A percentile compares a stretch with the other conserved stretches of the same genome.
phyloP scores from a whole-genome alignment of 371 early-diverging fungal species.

The Blastocladiella emersonii region DNA sequence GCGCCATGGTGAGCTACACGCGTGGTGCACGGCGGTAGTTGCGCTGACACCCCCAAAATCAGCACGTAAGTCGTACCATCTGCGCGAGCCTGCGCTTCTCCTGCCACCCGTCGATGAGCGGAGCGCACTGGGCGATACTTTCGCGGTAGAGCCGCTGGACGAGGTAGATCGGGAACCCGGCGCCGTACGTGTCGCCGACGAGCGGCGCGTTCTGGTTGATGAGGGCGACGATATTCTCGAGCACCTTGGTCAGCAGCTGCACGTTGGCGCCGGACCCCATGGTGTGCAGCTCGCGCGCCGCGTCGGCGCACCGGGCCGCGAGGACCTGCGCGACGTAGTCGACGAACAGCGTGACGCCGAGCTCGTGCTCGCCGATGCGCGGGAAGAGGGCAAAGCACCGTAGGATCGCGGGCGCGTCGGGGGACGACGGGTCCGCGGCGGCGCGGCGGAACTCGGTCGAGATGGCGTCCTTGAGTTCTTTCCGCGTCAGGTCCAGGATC shows the following conservation, averaged over 20 bases:
- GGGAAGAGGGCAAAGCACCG: conserved; percentile 47
- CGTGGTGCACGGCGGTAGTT: too few species aligned
- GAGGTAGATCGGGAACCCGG: conserved; percentile 71
- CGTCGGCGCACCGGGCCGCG: conserved; percentile 48
- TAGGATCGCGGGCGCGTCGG: not conserved
- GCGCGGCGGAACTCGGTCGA: not conserved
- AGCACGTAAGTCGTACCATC: conserved; percentile 36
- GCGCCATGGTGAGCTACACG: conserved; percentile 11
- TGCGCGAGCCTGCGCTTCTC: conserved; percentile 52
- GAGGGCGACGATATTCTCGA: conserved; percentile 71
- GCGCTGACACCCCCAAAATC: too few species aligned
- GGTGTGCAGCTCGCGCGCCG: conserved; percentile 11
- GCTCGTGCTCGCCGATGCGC: conserved; percentile 55
- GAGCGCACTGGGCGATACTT: conserved; percentile 57
- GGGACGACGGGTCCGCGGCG: not conserved
- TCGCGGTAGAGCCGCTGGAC: conserved; percentile 77
- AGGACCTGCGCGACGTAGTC: conserved; percentile 66
- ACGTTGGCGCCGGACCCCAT: conserved; percentile 30
- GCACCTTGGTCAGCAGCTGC: conserved; percentile 59
- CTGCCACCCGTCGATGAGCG: conserved; percentile 58
- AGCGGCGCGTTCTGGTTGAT: conserved; percentile 71
- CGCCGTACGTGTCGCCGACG: conserved; percentile 66
- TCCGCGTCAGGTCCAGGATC: not conserved
- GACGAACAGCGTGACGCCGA: conserved; percentile 75
- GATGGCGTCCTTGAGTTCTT: not conserved